phyloP scores from a whole-genome alignment of 164 flowering plant genomes.

The Aristolochia fimbriata region DNA sequence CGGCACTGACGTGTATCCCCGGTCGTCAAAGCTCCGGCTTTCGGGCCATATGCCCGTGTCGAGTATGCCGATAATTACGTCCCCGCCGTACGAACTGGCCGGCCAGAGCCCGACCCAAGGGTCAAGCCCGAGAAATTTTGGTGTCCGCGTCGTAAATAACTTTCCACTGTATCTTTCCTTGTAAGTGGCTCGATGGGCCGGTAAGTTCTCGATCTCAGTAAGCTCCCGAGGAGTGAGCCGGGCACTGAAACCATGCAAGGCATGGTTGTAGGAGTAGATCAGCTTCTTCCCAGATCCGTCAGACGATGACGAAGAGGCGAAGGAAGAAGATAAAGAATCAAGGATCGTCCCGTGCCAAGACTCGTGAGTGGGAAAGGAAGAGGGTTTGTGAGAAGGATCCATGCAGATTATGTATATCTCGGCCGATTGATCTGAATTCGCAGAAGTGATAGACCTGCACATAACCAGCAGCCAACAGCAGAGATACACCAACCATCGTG shows the following conservation, averaged over 20 bases:
- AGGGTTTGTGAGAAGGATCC: too few relatives aligned
- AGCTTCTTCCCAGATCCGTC: background rate
- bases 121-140: constrained; percentile 23
- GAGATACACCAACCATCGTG: too few relatives aligned
- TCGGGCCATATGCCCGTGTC: constrained; percentile 42
- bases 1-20: constrained; percentile 31
- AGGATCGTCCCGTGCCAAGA: too few relatives aligned
- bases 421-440: too few relatives aligned
- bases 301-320: background rate
- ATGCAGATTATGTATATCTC: too few relatives aligned
- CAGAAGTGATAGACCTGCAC: too few relatives aligned
- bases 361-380: too few relatives aligned
- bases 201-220: constrained; percentile 10
- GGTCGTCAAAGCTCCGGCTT: constrained; percentile 29
- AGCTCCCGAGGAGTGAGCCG: constrained; percentile 11
- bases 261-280: constrained; percentile 10
- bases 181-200: constrained; percentile 11
- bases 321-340: too few relatives aligned
- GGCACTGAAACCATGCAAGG: constrained; percentile 22
- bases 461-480: too few relatives aligned
- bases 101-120: constrained; percentile 21
- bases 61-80: constrained; percentile 23
- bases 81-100: constrained; percentile 13
- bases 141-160: constrained; percentile 16
- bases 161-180: constrained; percentile 6